Percentiles rank a stretch among this genome's conserved stretches.
phyloP scores from a whole-genome alignment of 2,329 filamentous ascomycete species.

The Trichoderma sp. region DNA sequence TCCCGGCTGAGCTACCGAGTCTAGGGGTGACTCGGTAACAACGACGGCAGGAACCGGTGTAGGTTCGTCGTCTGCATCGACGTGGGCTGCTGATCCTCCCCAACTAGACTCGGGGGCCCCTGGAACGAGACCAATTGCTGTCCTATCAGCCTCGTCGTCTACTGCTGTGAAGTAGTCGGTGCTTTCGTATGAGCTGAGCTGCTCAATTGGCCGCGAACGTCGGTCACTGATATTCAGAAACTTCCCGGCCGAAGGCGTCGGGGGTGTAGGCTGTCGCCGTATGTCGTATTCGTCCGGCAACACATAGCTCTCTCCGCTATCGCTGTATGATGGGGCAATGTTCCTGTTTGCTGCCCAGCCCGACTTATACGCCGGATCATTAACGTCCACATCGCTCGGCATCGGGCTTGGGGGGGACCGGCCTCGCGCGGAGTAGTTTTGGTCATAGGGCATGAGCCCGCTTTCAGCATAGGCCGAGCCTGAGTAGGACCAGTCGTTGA shows the following conservation, averaged over 20 bases:
- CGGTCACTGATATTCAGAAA: constrained; percentile 15
- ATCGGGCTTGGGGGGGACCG: constrained; percentile 54
- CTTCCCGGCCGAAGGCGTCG: constrained; percentile 20
- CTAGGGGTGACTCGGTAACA: neutral
- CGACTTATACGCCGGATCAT: constrained; percentile 34
- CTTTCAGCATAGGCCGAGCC: constrained; percentile 39
- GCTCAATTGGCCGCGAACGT: neutral
- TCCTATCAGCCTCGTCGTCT: neutral
- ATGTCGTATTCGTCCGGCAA: constrained; percentile 18
- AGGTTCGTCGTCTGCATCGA: neutral
- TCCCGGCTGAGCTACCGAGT: neutral
- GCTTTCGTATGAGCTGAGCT: neutral
- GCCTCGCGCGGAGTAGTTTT: constrained; percentile 49
- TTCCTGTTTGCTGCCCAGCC: constrained; percentile 40
- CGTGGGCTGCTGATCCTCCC: neutral
- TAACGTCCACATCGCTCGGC: constrained; percentile 43
- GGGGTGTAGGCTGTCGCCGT: constrained; percentile 19
- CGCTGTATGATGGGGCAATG: constrained; percentile 42
- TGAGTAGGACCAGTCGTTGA: constrained; percentile 45
- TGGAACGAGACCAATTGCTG: neutral
- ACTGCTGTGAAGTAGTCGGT: constrained; percentile 6
- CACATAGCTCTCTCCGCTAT: constrained; percentile 29
- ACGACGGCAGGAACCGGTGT: neutral
- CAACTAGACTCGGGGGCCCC: neutral
- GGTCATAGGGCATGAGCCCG: constrained; percentile 39